Evolutionary conservation across 805 yeast genomes (phyloP).

Genomic region (Saccharomycopsis vini): DNA sequence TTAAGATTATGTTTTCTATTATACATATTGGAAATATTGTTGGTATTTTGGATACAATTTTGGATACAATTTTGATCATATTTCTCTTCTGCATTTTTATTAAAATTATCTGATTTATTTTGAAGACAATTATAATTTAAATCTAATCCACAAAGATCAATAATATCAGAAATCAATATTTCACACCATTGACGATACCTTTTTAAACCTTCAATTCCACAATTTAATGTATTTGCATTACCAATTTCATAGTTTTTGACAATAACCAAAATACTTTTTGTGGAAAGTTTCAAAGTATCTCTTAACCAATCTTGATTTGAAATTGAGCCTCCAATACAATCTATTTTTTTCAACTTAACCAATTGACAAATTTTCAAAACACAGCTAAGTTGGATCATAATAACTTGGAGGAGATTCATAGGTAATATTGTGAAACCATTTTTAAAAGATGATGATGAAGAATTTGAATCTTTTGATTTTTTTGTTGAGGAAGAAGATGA

Average conservation of each 20-base stretch:
- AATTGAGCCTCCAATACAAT: constrained; percentile 5
- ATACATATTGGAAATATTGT: too few relatives aligned
- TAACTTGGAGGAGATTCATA: constrained; percentile 3
- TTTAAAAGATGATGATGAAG: constrained; percentile 4
- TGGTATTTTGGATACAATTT: neutral
- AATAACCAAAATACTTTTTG: neutral
- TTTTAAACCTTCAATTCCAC: neutral
- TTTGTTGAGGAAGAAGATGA: too few relatives aligned
- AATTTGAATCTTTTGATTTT: neutral
- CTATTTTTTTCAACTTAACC: neutral
- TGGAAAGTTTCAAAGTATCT: constrained; percentile 18
- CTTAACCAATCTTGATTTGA: constrained; percentile 6
- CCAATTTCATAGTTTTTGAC: constrained; percentile 14
- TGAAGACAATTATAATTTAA: neutral
- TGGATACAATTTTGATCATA: neutral
- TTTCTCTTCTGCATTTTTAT: neutral
- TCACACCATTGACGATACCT: neutral
- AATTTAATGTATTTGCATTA: neutral
- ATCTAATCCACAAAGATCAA: neutral
- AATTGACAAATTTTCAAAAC: constrained; percentile 1
- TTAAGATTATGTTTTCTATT: too few relatives aligned
- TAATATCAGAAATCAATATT: neutral
- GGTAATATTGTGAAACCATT: constrained; percentile 15
- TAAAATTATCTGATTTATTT: neutral
- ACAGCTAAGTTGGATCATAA: neutral